A percentile compares a stretch with the other conserved stretches of the same genome.
Conservation (phyloP, 2,329 filamentous ascomycete species). For the Clarireedia homoeocarpa region DNA sequence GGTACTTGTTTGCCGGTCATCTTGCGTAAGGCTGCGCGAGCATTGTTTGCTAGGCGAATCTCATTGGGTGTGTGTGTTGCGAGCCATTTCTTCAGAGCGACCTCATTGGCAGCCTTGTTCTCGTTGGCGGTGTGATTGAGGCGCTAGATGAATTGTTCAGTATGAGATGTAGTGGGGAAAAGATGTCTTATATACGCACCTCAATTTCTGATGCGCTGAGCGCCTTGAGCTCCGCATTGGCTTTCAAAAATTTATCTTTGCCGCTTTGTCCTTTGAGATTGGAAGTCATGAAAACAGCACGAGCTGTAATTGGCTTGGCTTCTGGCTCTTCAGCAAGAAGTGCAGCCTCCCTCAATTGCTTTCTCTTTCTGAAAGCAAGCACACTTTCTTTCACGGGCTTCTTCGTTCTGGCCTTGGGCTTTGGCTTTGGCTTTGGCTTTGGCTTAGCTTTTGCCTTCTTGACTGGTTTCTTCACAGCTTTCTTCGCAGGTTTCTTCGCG, state of each 20-base stretch:
- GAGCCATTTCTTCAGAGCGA: conserved; percentile 46
- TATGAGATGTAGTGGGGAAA: background rate
- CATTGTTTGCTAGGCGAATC: conserved; percentile 51
- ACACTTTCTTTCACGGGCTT: background rate
- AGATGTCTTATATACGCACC: conserved; percentile 23
- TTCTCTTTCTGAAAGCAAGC: background rate
- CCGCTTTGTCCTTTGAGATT: conserved; percentile 2
- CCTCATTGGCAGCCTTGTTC: conserved; percentile 36
- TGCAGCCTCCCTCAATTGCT: background rate
- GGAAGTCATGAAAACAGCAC: background rate
- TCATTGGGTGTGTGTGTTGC: conserved; percentile 44
- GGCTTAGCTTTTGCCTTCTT: conserved; percentile 11
- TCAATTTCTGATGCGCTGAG: conserved; percentile 30
- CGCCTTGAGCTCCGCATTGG: conserved; percentile 27
- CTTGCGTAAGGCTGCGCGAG: conserved; percentile 34
- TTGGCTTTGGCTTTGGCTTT: conserved; percentile 22
- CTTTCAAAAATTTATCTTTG: conserved; percentile 1
- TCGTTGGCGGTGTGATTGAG: conserved; percentile 43
- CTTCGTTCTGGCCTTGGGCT: conserved; percentile 1
- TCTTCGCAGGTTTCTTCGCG: conserved; percentile 8
- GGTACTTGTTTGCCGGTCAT: conserved; percentile 8
- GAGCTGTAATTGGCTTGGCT: background rate
- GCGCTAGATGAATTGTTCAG: conserved; percentile 34
- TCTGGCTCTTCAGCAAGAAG: background rate
- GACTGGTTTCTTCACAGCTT: conserved; percentile 3